These are phyloP conservation scores for Nemania sp. DNA, from an alignment of 2,329 filamentous ascomycete species.

Conservation along the genomic window DNA sequence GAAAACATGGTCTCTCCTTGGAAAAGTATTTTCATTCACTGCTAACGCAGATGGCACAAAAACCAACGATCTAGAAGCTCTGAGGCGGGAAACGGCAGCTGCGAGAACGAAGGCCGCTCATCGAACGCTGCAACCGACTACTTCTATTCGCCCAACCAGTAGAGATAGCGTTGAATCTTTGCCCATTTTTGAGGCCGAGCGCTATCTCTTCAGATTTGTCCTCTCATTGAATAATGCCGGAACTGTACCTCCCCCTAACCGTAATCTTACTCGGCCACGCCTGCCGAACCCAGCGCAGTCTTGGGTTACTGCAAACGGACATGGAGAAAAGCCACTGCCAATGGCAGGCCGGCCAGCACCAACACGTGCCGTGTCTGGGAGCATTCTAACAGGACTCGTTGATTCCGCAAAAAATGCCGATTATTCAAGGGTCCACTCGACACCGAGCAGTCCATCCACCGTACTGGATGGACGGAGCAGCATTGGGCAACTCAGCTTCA, in stretches of 20 bases:
- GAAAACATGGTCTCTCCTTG: constrained; percentile 68
- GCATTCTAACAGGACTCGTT: constrained; percentile 50
- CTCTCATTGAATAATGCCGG: constrained; percentile 65
- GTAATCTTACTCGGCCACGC: constrained; percentile 67
- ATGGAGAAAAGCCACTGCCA: constrained; percentile 45
- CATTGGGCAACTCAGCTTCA: constrained; percentile 27
- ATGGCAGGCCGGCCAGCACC: constrained; percentile 46
- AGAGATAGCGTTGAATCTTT: constrained; percentile 58
- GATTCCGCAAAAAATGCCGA: constrained; percentile 56
- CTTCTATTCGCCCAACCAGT: constrained; percentile 41
- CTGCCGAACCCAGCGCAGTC: constrained; percentile 72
- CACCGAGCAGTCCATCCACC: constrained; percentile 28
- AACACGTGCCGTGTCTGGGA: constrained; percentile 54
- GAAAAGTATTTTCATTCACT: constrained; percentile 61
- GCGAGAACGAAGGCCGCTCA: constrained; percentile 44
- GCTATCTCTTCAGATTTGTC: constrained; percentile 74
- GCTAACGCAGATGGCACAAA: constrained; percentile 39
- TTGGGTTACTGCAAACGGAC: constrained; percentile 52
- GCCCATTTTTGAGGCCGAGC: constrained; percentile 57
- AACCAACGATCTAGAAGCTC: constrained; percentile 54
- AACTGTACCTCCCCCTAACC: constrained; percentile 58
- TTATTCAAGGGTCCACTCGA: constrained; percentile 40
- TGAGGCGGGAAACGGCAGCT: constrained; percentile 55
- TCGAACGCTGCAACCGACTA: constrained; percentile 42
- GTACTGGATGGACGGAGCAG: constrained; percentile 30